phyloP scores from a whole-genome alignment of 192 early-diverging fungal species.

The Irineochytrium annulatum region DNA sequence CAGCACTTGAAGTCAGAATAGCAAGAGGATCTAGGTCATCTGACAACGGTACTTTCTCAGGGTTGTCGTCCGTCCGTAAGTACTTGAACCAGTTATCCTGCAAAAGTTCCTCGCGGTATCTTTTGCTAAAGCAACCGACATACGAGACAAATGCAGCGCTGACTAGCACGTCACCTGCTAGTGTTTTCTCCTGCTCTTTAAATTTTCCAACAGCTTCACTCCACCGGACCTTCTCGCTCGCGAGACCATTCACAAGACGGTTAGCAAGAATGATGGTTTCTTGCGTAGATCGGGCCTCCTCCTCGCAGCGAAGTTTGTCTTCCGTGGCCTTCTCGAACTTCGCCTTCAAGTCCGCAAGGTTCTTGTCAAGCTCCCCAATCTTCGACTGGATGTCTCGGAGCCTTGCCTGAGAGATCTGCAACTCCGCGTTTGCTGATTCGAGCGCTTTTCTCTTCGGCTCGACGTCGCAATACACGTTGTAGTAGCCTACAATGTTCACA shows the following conservation, averaged over 20 bases:
- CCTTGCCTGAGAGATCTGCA: slow-evolving; percentile 50
- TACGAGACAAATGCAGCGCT: slow-evolving; percentile 62
- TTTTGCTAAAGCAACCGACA: slow-evolving; percentile 62
- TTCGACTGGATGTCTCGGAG: slow-evolving; percentile 56
- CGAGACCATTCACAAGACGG: slow-evolving; percentile 60
- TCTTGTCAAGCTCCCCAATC: slow-evolving; percentile 57
- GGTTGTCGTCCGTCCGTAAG: slow-evolving; percentile 37
- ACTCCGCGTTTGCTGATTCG: slow-evolving; percentile 52
- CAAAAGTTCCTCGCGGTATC: slow-evolving; percentile 56
- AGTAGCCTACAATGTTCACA: slow-evolving; percentile 61
- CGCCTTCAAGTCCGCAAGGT: slow-evolving; percentile 55
- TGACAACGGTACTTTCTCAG: slow-evolving; percentile 50
- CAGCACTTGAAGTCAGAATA: slow-evolving; percentile 54
- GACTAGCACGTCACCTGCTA: slow-evolving; percentile 58
- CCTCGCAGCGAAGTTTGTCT: slow-evolving; percentile 60
- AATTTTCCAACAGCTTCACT: slow-evolving; percentile 58
- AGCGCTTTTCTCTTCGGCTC: slow-evolving; percentile 61
- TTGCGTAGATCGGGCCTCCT: slow-evolving; percentile 59
- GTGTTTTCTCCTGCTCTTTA: slow-evolving; percentile 65
- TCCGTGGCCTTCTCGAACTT: slow-evolving; percentile 65
- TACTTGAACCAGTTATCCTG: slow-evolving; percentile 56
- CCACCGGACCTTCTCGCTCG: slow-evolving; percentile 66
- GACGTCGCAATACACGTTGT: slow-evolving; percentile 60
- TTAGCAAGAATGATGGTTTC: slow-evolving; percentile 63
- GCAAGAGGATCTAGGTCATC: slow-evolving; percentile 53